These are phyloP conservation scores for Talaromyces piceae DNA, from an alignment of 2,329 filamentous ascomycete species.

Conservation along the genomic window DNA sequence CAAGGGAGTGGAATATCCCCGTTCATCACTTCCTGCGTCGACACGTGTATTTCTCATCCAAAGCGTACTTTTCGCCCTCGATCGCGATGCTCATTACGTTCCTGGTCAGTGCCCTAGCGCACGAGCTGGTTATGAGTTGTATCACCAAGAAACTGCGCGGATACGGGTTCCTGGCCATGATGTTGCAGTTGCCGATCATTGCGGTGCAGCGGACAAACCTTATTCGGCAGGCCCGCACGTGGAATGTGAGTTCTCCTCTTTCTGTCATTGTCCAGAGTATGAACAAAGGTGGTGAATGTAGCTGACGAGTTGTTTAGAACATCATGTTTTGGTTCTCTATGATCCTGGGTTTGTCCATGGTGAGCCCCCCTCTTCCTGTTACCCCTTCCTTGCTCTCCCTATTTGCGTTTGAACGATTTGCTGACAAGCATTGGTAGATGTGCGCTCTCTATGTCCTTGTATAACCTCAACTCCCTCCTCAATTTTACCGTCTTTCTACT, in stretches of 20 bases:
- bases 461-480: conserved; percentile 18
- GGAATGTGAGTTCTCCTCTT: conserved; percentile 51
- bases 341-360: conserved; percentile 76
- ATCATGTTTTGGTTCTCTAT: conserved; percentile 88
- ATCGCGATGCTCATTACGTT: conserved; percentile 87
- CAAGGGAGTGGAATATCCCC: conserved; percentile 93
- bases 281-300: neutral
- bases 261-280: neutral
- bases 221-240: conserved; percentile 64
- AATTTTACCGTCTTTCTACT: neutral
- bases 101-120: conserved; percentile 76
- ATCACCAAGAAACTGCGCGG: conserved; percentile 95
- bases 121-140: conserved; percentile 95
- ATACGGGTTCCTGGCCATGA: conserved; percentile 90
- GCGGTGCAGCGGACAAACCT: conserved; percentile 74
- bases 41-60: conserved; percentile 83
- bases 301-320: no score
- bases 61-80: conserved; percentile 65
- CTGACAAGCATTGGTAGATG: conserved; percentile 35
- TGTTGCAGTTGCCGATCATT: conserved; percentile 95
- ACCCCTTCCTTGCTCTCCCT: neutral
- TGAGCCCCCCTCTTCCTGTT: conserved; percentile 42
- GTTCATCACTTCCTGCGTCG: conserved; percentile 92
- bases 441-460: conserved; percentile 55
- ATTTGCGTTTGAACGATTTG: conserved; percentile 7